A percentile compares a stretch with the other conserved stretches of the same genome.
phyloP scores from a whole-genome alignment of 2,329 filamentous ascomycete species.

The Exophiala spinifera region DNA sequence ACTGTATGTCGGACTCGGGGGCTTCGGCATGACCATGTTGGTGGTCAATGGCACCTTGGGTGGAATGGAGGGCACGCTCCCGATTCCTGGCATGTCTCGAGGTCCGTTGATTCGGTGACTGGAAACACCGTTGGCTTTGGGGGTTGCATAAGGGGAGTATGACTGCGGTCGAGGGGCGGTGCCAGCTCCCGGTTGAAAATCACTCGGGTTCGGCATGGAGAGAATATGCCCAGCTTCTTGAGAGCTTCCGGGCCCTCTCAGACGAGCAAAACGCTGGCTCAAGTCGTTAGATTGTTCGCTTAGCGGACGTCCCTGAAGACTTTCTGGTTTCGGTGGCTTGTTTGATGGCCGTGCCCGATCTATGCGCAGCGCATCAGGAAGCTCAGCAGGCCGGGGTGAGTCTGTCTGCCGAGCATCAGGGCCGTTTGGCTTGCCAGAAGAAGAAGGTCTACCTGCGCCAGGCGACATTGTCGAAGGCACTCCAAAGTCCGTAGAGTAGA shows the following conservation, averaged over 20 bases:
- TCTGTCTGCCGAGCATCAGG: not conserved
- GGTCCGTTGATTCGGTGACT: slow-evolving; percentile 40
- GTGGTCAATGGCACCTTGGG: slow-evolving; percentile 41
- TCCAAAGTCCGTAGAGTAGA: slow-evolving; percentile 23
- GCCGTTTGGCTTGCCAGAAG: not conserved
- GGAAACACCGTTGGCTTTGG: slow-evolving; percentile 27
- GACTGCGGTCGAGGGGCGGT: slow-evolving; percentile 14
- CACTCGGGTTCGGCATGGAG: slow-evolving; percentile 24
- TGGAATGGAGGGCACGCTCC: slow-evolving; percentile 36
- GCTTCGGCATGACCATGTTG: slow-evolving; percentile 42
- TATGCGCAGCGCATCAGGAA: slow-evolving; percentile 23
- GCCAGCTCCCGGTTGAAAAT: slow-evolving; percentile 17
- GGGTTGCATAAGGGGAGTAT: slow-evolving; percentile 28
- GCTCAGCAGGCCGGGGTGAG: slow-evolving; percentile 8
- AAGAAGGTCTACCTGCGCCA: slow-evolving; percentile 2
- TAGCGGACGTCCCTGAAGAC: slow-evolving; percentile 24
- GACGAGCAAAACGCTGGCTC: slow-evolving; percentile 27
- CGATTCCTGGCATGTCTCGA: slow-evolving; percentile 38
- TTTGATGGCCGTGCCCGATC: slow-evolving; percentile 23
- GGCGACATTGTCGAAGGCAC: slow-evolving; percentile 8
- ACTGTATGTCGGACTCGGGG: slow-evolving; percentile 49
- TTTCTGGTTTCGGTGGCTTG: slow-evolving; percentile 25
- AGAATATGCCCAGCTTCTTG: slow-evolving; percentile 9
- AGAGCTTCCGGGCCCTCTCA: slow-evolving; percentile 22
- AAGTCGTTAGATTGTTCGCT: slow-evolving; percentile 26